Evolutionary conservation across 2,329 filamentous ascomycete genomes (phyloP).

Genomic region (Lachnellula willkommii): DNA sequence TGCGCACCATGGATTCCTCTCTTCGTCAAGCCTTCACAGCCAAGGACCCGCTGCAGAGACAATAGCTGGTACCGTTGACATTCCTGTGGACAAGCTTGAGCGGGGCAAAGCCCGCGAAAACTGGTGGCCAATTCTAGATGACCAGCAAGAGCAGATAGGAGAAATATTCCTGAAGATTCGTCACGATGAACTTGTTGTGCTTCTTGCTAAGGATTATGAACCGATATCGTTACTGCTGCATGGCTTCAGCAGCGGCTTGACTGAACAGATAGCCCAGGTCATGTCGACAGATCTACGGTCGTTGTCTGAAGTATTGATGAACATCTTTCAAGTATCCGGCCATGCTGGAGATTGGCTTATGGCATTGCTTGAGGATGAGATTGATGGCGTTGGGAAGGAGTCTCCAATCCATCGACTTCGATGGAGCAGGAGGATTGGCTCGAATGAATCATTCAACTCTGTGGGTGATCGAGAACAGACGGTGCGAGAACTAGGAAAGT

Average conservation of each 20-base stretch:
- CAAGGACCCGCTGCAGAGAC: constrained; percentile 41
- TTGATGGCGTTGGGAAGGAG: constrained; percentile 85
- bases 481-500: constrained; percentile 72
- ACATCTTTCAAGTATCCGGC: constrained; percentile 92
- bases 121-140: constrained; percentile 80
- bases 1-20: constrained; percentile 24
- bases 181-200: constrained; percentile 83
- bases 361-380: constrained; percentile 91
- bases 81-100: constrained; percentile 69
- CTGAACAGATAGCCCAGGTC: constrained; percentile 74
- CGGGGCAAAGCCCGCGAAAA: constrained; percentile 74
- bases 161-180: constrained; percentile 79
- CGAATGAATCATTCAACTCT: constrained; percentile 62
- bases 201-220: constrained; percentile 81
- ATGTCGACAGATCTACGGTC: constrained; percentile 71
- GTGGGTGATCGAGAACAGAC: constrained; percentile 62
- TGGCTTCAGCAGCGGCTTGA: constrained; percentile 76
- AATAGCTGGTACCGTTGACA: constrained; percentile 67
- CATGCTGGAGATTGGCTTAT: constrained; percentile 84
- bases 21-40: constrained; percentile 26
- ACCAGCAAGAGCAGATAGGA: constrained; percentile 69
- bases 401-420: constrained; percentile 67
- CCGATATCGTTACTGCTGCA: constrained; percentile 78
- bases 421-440: constrained; percentile 65
- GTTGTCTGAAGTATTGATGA: constrained; percentile 80